Evolutionary conservation across 345 rosid genomes (phyloP), one percentile per base, ranked within the genome.

Genomic region (Eutrema yunnanense): DNA sequence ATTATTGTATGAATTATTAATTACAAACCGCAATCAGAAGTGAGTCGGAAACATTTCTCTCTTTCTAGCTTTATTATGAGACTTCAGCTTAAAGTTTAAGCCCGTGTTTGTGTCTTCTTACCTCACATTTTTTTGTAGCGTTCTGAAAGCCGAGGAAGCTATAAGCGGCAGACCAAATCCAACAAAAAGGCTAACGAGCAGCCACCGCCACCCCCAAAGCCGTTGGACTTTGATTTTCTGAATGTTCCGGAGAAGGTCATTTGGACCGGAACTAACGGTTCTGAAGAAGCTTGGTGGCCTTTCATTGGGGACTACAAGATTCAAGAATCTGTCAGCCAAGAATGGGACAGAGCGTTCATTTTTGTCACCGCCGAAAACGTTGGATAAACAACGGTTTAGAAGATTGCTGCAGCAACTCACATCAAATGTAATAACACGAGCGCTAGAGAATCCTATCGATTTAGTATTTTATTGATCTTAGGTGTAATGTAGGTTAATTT

Each of bases 271-370:
- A 55, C 75, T 10, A 73, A 81, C 46, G 78, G 69, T 30, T 62
- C 69, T 6, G 66, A 46, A 11, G 64, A 57, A 12, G 82, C 75
- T 1, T 91, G 97, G 96, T 79, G 70, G 51, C 90, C 90, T 40
- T 84, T 16, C 44, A 44, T 79, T 49, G 82, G 75, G 10, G 80
- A 77, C 30, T 52, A 65, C 36, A 75, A 66, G 81, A 85, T 87
- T 53, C 74, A 81, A 8, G 88, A 81, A 68, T 67, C 84, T 40
- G 72, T 60, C 0, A 67, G 56, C 59, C 66, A 66, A 62, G 81
- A 75, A 5, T 91, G 97, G 97, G 69, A 65, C 38, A 76, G 69
- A 54, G 83, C 81, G 2, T 87, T 83, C 66, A 52, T 78, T 26
- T 70, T 74, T 40, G 33, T 80, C 42, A 73, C 83, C 1, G 5